phyloP scores from a whole-genome alignment of 202 grass and related monocot species.

The Bolboschoenoplectus hybrid region DNA sequence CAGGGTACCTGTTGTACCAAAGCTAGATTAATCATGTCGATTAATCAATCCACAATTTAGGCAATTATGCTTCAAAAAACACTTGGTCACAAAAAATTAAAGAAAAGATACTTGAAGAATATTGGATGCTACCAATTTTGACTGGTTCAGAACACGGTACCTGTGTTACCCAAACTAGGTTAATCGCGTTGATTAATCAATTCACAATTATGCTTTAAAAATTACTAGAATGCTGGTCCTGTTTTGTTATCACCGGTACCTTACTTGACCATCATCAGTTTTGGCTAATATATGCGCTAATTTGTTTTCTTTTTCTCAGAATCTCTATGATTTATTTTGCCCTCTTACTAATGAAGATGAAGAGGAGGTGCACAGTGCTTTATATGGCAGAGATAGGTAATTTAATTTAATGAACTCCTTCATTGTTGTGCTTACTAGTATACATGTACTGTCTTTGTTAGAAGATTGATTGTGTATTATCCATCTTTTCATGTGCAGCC shows the following conservation, averaged over 20 bases:
- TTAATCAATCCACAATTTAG: background rate
- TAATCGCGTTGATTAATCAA: slow-evolving; percentile 8
- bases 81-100: background rate
- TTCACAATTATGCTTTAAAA: background rate
- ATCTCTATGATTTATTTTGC: slow-evolving; percentile 50
- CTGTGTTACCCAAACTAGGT: background rate
- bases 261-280: background rate
- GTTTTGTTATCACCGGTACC: background rate
- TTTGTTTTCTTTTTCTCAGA: slow-evolving; percentile 48
- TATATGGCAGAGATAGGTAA: slow-evolving; percentile 47
- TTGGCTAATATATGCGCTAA: background rate
- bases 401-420: background rate
- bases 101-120: background rate
- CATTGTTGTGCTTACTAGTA: background rate
- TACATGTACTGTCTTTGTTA: slow-evolving; percentile 9
- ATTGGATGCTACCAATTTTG: background rate
- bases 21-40: background rate
- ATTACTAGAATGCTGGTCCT: background rate
- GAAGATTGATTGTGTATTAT: slow-evolving; percentile 18
- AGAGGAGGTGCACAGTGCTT: slow-evolving; percentile 46
- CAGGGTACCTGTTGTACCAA: background rate
- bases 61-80: background rate
- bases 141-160: background rate
- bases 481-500: slow-evolving; percentile 46
- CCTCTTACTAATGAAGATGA: slow-evolving; percentile 68